Conservation (phyloP, 2,329 filamentous ascomycete genomes). For the Talaromyces sp. region DNA sequence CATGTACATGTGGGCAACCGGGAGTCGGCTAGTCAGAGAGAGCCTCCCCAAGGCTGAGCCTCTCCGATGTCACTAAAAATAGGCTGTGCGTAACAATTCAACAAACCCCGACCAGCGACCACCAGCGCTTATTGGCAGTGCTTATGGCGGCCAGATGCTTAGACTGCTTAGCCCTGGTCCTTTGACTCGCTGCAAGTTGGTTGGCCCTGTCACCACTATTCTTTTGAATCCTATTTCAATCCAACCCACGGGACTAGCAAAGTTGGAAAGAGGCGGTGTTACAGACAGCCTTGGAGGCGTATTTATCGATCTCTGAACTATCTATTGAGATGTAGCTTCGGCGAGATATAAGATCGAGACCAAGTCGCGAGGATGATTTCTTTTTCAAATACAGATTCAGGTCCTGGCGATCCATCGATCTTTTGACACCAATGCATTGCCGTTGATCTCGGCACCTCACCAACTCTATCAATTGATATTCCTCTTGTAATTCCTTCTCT, state of each 20-base stretch:
- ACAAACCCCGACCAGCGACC: neutral
- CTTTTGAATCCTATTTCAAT: neutral
- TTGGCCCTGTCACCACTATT: neutral
- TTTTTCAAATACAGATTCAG: neutral
- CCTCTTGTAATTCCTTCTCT: neutral
- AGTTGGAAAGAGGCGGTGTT: neutral
- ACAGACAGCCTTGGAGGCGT: neutral
- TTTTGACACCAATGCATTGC: neutral
- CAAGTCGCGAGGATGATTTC: neutral
- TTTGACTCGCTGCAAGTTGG: neutral
- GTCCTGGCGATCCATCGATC: neutral
- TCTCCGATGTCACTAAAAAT: neutral
- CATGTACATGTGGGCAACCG: neutral
- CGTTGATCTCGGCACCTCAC: neutral
- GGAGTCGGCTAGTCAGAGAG: neutral
- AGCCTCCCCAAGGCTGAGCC: neutral
- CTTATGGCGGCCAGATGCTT: neutral
- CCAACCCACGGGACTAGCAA: neutral
- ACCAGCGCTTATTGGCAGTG: neutral
- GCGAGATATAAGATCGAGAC: neutral
- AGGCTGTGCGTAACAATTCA: neutral
- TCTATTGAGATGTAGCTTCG: neutral
- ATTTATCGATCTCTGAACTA: neutral
- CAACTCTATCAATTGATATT: neutral
- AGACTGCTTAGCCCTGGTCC: neutral